Conservation (phyloP, 164 flowering plant species). For the Chimonanthus salicifolius region DNA sequence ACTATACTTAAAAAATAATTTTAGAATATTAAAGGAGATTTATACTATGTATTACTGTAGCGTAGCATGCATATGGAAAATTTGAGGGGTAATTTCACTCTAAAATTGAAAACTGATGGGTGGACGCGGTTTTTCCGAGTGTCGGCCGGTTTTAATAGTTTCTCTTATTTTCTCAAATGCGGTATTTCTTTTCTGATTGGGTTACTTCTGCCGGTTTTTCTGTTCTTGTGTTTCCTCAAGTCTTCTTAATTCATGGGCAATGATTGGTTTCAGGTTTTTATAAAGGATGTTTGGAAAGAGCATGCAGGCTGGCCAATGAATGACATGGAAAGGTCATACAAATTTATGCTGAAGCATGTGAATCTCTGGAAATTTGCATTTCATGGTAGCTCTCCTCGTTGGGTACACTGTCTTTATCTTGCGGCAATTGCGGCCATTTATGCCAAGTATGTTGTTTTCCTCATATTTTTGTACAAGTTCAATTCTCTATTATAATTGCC, state of each 20-base stretch:
- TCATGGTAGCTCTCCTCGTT: slow-evolving; percentile 80
- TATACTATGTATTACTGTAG: no score
- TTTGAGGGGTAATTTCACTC: no score
- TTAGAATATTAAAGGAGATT: no score
- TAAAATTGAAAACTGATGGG: no score
- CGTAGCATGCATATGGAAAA: no score
- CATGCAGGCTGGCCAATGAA: slow-evolving; percentile 96
- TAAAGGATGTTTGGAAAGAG: slow-evolving; percentile 97
- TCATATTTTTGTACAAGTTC: no score
- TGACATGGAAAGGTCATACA: slow-evolving; percentile 83
- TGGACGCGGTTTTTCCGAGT: no score
- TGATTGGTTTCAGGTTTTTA: slow-evolving; percentile 44
- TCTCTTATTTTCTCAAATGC: neutral
- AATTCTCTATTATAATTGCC: no score
- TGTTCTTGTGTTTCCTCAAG: neutral
- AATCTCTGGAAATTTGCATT: slow-evolving; percentile 95
- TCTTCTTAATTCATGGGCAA: no score
- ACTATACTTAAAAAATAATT: no score
- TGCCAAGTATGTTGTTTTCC: slow-evolving; percentile 60
- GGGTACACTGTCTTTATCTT: slow-evolving; percentile 79
- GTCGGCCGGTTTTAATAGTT: no score
- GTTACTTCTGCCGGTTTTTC: neutral
- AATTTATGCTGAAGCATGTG: slow-evolving; percentile 95
- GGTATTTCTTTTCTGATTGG: neutral
- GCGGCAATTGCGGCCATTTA: slow-evolving; percentile 94